Evolutionary conservation across 2,329 filamentous ascomycete species (phyloP).

Genomic region (Fusarium denticulatum): DNA sequence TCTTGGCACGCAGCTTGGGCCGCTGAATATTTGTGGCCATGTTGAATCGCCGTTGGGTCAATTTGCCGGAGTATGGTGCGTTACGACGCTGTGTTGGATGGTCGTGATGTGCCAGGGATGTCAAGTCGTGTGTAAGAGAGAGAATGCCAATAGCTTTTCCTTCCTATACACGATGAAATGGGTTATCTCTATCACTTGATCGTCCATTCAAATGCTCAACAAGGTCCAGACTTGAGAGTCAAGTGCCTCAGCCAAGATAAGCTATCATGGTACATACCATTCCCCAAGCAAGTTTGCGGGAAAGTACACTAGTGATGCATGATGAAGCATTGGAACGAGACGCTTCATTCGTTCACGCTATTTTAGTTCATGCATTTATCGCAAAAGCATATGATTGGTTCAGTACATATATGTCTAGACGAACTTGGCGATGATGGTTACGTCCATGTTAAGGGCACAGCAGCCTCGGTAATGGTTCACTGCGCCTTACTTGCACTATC

Average conservation of each 20-base stretch:
- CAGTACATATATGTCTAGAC: not conserved
- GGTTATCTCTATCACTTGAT: not conserved
- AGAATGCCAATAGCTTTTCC: not conserved
- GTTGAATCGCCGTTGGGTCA: not conserved
- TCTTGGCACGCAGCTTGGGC: not conserved
- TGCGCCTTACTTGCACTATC: too few species aligned
- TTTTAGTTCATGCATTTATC: not conserved
- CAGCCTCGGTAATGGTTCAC: not conserved
- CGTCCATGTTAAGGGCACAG: rapidly evolving
- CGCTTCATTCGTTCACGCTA: not conserved
- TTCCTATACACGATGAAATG: rapidly evolving
- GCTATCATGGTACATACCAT: not conserved
- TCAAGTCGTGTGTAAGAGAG: not conserved
- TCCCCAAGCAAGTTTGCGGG: not conserved
- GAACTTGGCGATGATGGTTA: not conserved
- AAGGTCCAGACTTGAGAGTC: not conserved
- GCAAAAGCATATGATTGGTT: not conserved
- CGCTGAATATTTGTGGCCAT: not conserved
- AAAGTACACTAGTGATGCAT: not conserved
- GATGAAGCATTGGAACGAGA: not conserved
- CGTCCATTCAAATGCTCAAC: rapidly evolving
- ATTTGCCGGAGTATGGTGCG: not conserved
- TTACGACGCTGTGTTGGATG: not conserved
- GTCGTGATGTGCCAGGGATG: not conserved
- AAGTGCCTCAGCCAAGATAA: not conserved